These are phyloP conservation scores for Phaeophleospora eucalypticola DNA, from an alignment of 2,329 filamentous ascomycete species.

Conservation along the genomic window DNA sequence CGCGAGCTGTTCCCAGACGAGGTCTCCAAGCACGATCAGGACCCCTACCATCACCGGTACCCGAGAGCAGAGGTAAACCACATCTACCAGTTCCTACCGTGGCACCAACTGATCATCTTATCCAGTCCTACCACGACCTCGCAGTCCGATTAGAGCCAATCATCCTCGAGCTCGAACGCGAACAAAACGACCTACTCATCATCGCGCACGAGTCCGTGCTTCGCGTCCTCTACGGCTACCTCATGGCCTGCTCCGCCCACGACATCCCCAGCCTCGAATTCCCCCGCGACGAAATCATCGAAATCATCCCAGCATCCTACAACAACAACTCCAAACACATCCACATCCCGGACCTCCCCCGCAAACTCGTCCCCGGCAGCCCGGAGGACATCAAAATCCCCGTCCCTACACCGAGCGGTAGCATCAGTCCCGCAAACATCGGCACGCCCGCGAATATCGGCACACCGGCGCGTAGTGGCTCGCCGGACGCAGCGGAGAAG, in stretches of 20 bases:
- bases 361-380: slow-evolving; percentile 67
- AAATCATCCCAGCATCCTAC: slow-evolving; percentile 96
- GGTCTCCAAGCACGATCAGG: slow-evolving; percentile 83
- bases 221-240: slow-evolving; percentile 90
- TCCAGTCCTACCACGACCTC: slow-evolving; percentile 91
- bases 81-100: neutral
- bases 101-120: neutral
- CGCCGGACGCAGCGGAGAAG: slow-evolving; percentile 10
- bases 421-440: slow-evolving; percentile 39
- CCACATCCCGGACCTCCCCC: slow-evolving; percentile 67
- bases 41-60: slow-evolving; percentile 96
- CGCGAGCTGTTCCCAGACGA: slow-evolving; percentile 82
- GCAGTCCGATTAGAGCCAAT: slow-evolving; percentile 97
- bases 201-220: slow-evolving; percentile 98
- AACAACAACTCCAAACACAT: slow-evolving; percentile 94
- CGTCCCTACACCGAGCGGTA: slow-evolving; percentile 54
- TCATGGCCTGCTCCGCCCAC: slow-evolving; percentile 96
- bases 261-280: slow-evolving; percentile 93
- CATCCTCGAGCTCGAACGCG: slow-evolving; percentile 92
- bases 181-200: slow-evolving; percentile 95
- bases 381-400: slow-evolving; percentile 79
- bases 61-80: slow-evolving; percentile 76
- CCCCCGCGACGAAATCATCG: slow-evolving; percentile 94
- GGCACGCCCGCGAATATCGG: slow-evolving; percentile 33
- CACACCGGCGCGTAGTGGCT: slow-evolving; percentile 8